Evolutionary conservation across 495 filamentous ascomycete species (phyloP).

Genomic region (Gamarada debralockiae): DNA sequence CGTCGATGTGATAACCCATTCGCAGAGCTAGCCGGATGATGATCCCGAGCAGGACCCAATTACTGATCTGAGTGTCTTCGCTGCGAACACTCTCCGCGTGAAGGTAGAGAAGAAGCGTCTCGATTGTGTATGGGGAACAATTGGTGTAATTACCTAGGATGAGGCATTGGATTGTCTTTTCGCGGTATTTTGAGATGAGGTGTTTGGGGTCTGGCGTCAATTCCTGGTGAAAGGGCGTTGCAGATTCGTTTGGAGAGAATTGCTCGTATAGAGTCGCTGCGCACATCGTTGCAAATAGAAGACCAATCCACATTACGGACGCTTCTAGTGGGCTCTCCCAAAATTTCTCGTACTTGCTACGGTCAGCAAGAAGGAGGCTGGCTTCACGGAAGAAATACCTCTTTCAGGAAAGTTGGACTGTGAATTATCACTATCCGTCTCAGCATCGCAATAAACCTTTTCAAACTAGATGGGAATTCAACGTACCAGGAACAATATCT

Average conservation of each 20-base stretch:
- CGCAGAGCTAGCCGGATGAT: slow-evolving; percentile 46
- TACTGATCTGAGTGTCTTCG: slow-evolving; percentile 36
- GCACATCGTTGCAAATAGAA: slow-evolving; percentile 38
- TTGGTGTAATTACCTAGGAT: slow-evolving; percentile 39
- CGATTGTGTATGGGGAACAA: slow-evolving; percentile 36
- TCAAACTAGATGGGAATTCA: no score
- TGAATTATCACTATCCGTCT: slow-evolving; percentile 30
- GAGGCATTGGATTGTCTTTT: slow-evolving; percentile 33
- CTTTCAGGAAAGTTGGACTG: slow-evolving; percentile 34
- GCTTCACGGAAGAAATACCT: no score
- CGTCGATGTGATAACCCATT: slow-evolving; percentile 53
- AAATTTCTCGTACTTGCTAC: slow-evolving; percentile 43
- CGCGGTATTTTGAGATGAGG: neutral
- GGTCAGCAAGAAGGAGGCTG: slow-evolving; percentile 38
- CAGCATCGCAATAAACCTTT: neutral
- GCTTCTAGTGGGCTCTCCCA: slow-evolving; percentile 34
- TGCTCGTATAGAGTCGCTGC: slow-evolving; percentile 49
- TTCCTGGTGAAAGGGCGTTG: neutral
- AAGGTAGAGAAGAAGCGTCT: slow-evolving; percentile 43
- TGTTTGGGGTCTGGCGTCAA: neutral
- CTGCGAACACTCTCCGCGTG: slow-evolving; percentile 38
- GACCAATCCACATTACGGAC: slow-evolving; percentile 41
- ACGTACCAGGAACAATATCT: slow-evolving; percentile 32
- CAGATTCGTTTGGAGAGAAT: slow-evolving; percentile 35
- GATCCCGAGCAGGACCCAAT: slow-evolving; percentile 44